These are phyloP conservation scores for Penicillium sumatraense DNA, from an alignment of 2,329 filamentous ascomycete species.

Conservation along the genomic window DNA sequence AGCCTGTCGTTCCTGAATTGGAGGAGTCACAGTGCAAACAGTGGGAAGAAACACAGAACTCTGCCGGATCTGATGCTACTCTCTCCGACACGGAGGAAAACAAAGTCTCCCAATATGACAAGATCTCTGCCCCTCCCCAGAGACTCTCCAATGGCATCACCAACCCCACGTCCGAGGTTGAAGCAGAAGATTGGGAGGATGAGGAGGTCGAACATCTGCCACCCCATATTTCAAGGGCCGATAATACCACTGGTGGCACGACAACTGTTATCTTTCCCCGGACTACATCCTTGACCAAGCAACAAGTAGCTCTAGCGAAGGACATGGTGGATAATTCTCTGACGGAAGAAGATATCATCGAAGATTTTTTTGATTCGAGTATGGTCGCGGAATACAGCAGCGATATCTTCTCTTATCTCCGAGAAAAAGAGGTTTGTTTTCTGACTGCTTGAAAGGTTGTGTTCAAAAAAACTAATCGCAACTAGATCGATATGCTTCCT, in stretches of 20 bases:
- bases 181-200: constrained; percentile 74
- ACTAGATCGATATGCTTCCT: constrained; percentile 76
- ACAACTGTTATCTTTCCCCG: constrained; percentile 74
- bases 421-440: constrained; percentile 74
- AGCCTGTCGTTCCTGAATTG: not conserved
- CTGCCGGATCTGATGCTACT: constrained; percentile 23
- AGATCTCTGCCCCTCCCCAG: not conserved
- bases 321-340: constrained; percentile 68
- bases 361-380: constrained; percentile 89
- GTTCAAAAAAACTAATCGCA: not conserved
- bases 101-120: constrained; percentile 6
- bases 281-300: constrained; percentile 58
- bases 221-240: constrained; percentile 67
- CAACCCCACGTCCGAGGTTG: constrained; percentile 42
- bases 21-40: not conserved
- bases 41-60: not conserved
- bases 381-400: constrained; percentile 98
- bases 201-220: constrained; percentile 71
- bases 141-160: not conserved
- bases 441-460: not conserved
- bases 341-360: constrained; percentile 76
- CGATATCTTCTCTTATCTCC: constrained; percentile 94
- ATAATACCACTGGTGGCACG: constrained; percentile 70
- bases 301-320: constrained; percentile 73
- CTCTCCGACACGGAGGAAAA: constrained; percentile 19